Evolutionary conservation across 2,329 filamentous ascomycete species (phyloP).

Genomic region (Arachnomyces sp.): DNA sequence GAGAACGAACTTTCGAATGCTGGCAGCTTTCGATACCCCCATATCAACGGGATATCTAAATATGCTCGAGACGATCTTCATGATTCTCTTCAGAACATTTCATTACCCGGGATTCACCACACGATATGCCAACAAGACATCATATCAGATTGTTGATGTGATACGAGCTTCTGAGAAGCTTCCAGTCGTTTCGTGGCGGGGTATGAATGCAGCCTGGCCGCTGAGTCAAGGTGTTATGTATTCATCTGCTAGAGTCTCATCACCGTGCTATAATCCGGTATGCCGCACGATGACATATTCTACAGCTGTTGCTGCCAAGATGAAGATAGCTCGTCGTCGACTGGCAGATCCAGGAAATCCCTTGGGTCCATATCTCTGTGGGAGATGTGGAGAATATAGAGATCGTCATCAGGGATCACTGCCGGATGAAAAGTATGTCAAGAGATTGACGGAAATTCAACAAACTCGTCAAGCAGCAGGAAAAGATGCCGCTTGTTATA

Average conservation of each 20-base stretch:
- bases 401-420: too few relatives aligned
- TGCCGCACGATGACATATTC: not conserved
- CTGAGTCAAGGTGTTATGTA: not conserved
- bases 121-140: not conserved
- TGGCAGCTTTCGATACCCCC: not conserved
- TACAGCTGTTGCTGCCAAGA: too few relatives aligned
- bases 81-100: not conserved
- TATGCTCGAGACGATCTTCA: not conserved
- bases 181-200: not conserved
- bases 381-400: too few relatives aligned
- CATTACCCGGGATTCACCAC: not conserved
- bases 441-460: too few relatives aligned
- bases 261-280: not conserved
- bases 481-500: too few relatives aligned
- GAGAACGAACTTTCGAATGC: not conserved
- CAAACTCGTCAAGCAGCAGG: too few relatives aligned
- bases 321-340: not conserved
- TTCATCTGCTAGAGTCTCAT: not conserved
- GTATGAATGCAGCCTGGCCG: constrained; percentile 1
- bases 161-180: not conserved
- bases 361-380: too few relatives aligned
- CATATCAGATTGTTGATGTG: not conserved
- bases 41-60: not conserved
- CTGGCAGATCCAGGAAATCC: too few relatives aligned
- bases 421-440: too few relatives aligned